Base-by-base conservation (phyloP, 2,329 filamentous ascomycete genomes). In the Talaromyces verruculosus region DNA sequence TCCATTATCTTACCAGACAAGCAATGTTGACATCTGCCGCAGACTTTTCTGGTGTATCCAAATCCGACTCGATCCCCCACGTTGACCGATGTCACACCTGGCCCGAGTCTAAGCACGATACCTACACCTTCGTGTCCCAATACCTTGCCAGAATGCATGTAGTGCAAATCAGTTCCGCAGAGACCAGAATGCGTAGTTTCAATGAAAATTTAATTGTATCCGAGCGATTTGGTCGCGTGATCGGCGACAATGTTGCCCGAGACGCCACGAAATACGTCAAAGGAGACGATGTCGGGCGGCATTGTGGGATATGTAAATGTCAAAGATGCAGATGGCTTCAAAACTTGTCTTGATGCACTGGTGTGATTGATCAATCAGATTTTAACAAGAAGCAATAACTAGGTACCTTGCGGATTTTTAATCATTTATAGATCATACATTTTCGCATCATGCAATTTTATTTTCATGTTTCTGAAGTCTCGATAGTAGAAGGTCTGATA, bases 51-150 rank as follows among this genome's bases (percentile, higher is more conserved):
- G 8, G 73, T 71, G 60, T 76, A 79, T 33, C 78, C 77, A 62
- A 75, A 79, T 60, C 77, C 78, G 28, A 75, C 77, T 28, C 73
- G 72, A 10, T 78, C 75, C 25, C 78, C 78, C 60, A 81, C 79
- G 74, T 84, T 84, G 57, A 86, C 72, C 17, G 76, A 70, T 39
- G 75, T 78, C 68, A 81, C 81, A 22, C 73, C 73, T 13, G 81
- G 81, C 6, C 84, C 84, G 33, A 81, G 67, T 28, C 78, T 76
- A 65, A 84, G 79, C 61, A 87, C 78, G 7, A 84, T 70, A 59
- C 85, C 85, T 37, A 82, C 81, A 64, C 84, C 85, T 71, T 87
- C 84, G 74, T 87, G 84, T 57, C 84, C 84, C 35, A 86, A 79
- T 1, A 64, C 75, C 43, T 71, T 70, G 30, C 70, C 65, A 6